Evolutionary conservation across 352 stramenopile genomes (phyloP).

Genomic region (Pythium sp.): DNA sequence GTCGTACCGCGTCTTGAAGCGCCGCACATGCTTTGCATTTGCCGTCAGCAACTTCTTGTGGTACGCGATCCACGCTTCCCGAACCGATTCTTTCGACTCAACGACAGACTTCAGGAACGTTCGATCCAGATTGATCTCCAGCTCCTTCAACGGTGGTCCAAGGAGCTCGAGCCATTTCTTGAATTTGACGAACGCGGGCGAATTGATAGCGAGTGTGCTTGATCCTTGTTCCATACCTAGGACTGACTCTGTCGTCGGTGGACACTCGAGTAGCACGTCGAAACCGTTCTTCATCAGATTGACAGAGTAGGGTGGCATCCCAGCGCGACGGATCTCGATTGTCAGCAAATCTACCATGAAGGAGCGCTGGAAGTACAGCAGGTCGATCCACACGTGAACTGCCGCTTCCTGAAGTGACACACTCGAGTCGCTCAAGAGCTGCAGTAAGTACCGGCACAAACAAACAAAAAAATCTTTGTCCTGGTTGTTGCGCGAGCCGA

Average conservation of each 20-base stretch:
- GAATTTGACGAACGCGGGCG: constrained; percentile 41
- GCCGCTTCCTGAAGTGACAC: constrained; percentile 44
- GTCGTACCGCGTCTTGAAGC: constrained; percentile 34
- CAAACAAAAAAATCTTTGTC: constrained; percentile 67
- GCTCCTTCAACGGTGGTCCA: constrained; percentile 59
- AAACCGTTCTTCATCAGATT: constrained; percentile 83
- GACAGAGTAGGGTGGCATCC: constrained; percentile 52
- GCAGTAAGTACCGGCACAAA: constrained; percentile 58
- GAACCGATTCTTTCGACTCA: constrained; percentile 49
- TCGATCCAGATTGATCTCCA: constrained; percentile 60
- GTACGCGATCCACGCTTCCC: constrained; percentile 43
- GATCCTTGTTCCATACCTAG: neutral
- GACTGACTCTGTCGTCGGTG: constrained; percentile 3
- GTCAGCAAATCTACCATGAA: constrained; percentile 58
- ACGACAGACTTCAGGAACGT: constrained; percentile 56
- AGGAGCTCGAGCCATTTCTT: constrained; percentile 66
- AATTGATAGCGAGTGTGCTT: constrained; percentile 11
- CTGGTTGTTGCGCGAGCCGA: constrained; percentile 48
- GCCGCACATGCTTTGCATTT: constrained; percentile 40
- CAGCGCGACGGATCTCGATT: constrained; percentile 55
- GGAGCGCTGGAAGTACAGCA: constrained; percentile 55
- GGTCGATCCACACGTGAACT: constrained; percentile 60
- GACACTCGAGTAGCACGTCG: constrained; percentile 49
- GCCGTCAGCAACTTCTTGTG: constrained; percentile 39
- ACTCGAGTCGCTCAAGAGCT: constrained; percentile 42